Conservation (phyloP, 169 alveolate genomes). For the Neospora caninum region DNA sequence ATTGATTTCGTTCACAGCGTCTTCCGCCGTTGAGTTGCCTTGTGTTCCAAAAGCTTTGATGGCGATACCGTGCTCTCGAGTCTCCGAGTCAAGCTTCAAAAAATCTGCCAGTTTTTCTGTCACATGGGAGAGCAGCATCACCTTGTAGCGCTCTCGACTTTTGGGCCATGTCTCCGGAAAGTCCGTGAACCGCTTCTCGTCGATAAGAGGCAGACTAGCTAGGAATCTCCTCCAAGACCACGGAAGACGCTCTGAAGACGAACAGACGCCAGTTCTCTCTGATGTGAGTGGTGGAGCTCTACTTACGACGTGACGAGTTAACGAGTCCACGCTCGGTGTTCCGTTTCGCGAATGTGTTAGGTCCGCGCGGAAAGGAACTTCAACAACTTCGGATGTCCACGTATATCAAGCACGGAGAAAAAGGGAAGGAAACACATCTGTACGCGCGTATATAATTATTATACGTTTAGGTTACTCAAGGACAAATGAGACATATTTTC, state of each 20-base stretch:
- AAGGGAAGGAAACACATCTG: no score
- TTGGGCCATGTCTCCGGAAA: constrained; percentile 14
- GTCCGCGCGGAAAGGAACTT: no score
- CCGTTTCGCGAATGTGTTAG: no score
- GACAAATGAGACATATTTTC: no score
- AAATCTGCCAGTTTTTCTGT: constrained; percentile 36
- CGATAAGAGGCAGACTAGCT: constrained; percentile 38
- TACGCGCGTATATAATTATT: no score
- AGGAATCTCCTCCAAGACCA: constrained; percentile 49
- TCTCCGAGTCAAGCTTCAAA: constrained; percentile 27
- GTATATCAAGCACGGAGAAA: no score
- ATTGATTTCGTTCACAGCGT: constrained; percentile 30
- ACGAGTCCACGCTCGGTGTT: no score
- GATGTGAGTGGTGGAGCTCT: no score
- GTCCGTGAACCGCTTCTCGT: constrained; percentile 56
- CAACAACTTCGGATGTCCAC: no score
- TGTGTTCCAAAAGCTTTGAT: constrained; percentile 30
- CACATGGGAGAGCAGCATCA: constrained; percentile 33
- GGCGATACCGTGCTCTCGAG: constrained; percentile 53
- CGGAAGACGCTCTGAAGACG: constrained; percentile 9
- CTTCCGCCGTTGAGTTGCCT: not conserved
- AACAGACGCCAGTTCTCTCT: no score
- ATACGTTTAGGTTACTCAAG: no score
- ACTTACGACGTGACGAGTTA: no score
- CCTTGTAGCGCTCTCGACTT: not conserved